Conservation (phyloP, 768 basidiomycete species). For the Hysterangium stoloniferum region DNA sequence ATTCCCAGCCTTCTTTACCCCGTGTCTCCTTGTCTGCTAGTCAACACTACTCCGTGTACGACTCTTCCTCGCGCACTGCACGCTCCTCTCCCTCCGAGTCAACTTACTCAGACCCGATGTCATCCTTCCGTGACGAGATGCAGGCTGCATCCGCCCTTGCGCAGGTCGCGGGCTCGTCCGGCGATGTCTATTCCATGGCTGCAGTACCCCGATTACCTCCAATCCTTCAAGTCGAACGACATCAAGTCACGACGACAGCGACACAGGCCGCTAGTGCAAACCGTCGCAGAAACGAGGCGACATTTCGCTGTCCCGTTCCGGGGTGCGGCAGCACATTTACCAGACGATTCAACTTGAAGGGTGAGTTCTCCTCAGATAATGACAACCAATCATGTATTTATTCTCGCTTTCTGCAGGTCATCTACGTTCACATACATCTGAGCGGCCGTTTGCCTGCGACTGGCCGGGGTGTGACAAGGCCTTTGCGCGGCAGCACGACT, state of each 20-base stretch:
- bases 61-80: conserved; percentile 1
- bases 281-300: conserved; percentile 81
- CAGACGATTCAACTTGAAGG: conserved; percentile 80
- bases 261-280: conserved; percentile 90
- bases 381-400: conserved; percentile 3
- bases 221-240: conserved; percentile 86
- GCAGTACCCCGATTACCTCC: conserved; percentile 58
- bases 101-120: conserved; percentile 5
- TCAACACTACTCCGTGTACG: neutral
- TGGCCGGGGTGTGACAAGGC: conserved; percentile 94
- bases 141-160: conserved; percentile 29
- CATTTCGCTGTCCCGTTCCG: conserved; percentile 89
- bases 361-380: conserved; percentile 31
- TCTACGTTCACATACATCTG: conserved; percentile 90
- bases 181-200: conserved; percentile 24
- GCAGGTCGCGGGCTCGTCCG: conserved; percentile 28
- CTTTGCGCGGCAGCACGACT: conserved; percentile 93
- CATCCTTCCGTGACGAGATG: conserved; percentile 16
- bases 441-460: conserved; percentile 88
- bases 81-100: conserved; percentile 9
- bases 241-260: conserved; percentile 90
- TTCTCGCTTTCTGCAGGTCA: conserved; percentile 49
- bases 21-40: neutral
- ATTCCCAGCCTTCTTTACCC: conserved; percentile 4
- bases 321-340: conserved; percentile 98